Percentiles rank a stretch among this genome's conserved stretches.
These are phyloP conservation scores for Mycena polygramma DNA, from an alignment of 768 basidiomycete genomes.

Conservation along the genomic window DNA sequence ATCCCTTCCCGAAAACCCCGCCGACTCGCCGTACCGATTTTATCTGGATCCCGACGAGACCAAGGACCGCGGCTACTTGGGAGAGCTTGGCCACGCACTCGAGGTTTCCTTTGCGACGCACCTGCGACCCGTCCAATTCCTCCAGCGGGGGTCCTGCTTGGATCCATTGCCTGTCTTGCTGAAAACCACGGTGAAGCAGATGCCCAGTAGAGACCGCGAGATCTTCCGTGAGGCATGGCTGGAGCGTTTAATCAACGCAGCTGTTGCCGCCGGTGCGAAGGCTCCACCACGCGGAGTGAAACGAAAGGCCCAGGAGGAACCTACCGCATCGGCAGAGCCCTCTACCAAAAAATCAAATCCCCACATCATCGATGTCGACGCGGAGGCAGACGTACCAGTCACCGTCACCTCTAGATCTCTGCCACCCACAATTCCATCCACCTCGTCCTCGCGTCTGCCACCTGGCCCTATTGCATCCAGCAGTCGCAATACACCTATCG, in stretches of 20 bases:
- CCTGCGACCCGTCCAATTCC: not conserved
- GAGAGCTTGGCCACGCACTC: not conserved
- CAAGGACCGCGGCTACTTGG: not conserved
- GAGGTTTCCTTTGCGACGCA: not conserved
- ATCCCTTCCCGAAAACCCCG: not conserved
- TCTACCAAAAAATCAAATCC: not conserved
- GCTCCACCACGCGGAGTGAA: not conserved
- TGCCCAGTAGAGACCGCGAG: not conserved
- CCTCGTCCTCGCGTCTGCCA: not conserved
- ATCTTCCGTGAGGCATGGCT: not conserved
- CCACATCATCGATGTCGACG: not conserved
- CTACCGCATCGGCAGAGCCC: not conserved
- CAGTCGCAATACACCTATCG: not conserved
- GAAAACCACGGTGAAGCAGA: not conserved
- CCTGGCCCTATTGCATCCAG: not conserved
- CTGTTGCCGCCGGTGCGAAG: not conserved
- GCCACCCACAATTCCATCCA: not conserved
- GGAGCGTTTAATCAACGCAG: not conserved
- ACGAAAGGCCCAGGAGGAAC: not conserved
- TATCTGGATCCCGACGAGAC: not conserved
- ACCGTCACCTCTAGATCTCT: too few relatives aligned
- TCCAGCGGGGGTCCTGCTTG: not conserved
- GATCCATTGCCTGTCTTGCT: not conserved
- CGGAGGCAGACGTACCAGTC: not conserved
- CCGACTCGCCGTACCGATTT: slow-evolving; percentile 1